Evolutionary conservation across 768 basidiomycete genomes (phyloP).

Genomic region (Crucibulum laeve): DNA sequence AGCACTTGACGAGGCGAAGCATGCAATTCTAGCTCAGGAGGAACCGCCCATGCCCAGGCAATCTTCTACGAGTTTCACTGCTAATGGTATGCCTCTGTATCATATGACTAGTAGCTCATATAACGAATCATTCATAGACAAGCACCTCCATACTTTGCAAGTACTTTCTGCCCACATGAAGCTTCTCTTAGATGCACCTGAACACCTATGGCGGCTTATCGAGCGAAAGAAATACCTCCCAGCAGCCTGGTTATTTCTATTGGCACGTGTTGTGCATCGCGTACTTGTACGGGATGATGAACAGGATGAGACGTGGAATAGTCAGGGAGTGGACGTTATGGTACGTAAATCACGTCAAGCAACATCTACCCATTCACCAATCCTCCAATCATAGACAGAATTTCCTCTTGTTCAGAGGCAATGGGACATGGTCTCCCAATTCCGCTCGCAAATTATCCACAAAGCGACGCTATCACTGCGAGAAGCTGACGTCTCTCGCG

Average conservation of each 20-base stretch:
- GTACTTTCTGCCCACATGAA: constrained; percentile 85
- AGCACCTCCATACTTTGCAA: constrained; percentile 65
- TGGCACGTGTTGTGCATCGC: constrained; percentile 81
- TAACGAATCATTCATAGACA: constrained; percentile 37
- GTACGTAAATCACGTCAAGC: constrained; percentile 36
- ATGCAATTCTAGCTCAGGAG: constrained; percentile 44
- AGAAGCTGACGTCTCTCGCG: constrained; percentile 44
- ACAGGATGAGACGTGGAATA: constrained; percentile 57
- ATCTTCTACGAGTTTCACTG: constrained; percentile 31
- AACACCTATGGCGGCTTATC: constrained; percentile 85
- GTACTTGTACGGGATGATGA: constrained; percentile 62
- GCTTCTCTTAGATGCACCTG: constrained; percentile 87
- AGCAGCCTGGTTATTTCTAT: constrained; percentile 84
- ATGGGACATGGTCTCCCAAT: constrained; percentile 87
- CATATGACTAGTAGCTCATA: constrained; percentile 2
- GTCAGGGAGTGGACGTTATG: constrained; percentile 57
- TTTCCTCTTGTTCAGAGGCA: constrained; percentile 88
- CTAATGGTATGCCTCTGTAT: constrained; percentile 32
- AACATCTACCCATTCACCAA: neutral
- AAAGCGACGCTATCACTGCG: constrained; percentile 82
- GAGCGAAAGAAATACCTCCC: constrained; percentile 75
- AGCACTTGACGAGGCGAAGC: constrained; percentile 59
- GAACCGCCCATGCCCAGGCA: constrained; percentile 39
- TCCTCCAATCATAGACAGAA: constrained; percentile 52
- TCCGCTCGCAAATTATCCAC: constrained; percentile 85